Base-by-base conservation (phyloP, 2,329 filamentous ascomycete species). In the Chaetothyriales sp. region DNA sequence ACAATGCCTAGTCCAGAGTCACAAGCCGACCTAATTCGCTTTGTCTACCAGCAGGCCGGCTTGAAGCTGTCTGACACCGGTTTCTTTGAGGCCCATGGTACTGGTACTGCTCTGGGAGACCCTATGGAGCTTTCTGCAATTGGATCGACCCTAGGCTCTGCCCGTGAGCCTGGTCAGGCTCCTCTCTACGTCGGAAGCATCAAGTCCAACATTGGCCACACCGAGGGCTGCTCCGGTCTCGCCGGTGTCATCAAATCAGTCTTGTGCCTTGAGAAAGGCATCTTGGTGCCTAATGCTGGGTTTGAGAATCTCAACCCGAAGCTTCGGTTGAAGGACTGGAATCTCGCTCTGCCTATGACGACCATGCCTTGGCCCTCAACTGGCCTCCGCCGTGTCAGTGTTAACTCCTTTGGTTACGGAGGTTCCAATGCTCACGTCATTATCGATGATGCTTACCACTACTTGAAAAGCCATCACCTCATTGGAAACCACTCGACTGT, bases 1-100 rank as follows among this genome's bases (percentile, higher is more conserved):
- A 71, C 71, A 0, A 63, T 70, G 47, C 74, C 74, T 0, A 74
- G 55, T 48, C 50, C 54, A 1, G 57, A 60, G 3, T 61, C 66
- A 0, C 69, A 72, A 49, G 65, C 64, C 49, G 56, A 54, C 18
- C 45, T 69, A 9, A 68, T 69, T 15, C 57, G 62, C 13, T 46
- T 57, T 22, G 61, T 63, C 0, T 71, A 71, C 49, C 44, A 54
- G 18, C 54, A 51, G 44, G 63, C 65, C 5, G 68, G 61, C 2
- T 53, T 62, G 6, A 29, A 20, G 22, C 18, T 47, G 6, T 44
- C 59, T 5, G 44, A 44, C n/a, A 60, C 57, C 3, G 19, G 44
- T 9, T 62, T 56, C 46, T 48, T 66, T 28, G 64, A 66, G 51
- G 54, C 56, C 15, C 64, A 61, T 44, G 69, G 69, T 1, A 72